phyloP scores from a whole-genome alignment of 495 filamentous ascomycete species.

The Hypoxylon perforatum region DNA sequence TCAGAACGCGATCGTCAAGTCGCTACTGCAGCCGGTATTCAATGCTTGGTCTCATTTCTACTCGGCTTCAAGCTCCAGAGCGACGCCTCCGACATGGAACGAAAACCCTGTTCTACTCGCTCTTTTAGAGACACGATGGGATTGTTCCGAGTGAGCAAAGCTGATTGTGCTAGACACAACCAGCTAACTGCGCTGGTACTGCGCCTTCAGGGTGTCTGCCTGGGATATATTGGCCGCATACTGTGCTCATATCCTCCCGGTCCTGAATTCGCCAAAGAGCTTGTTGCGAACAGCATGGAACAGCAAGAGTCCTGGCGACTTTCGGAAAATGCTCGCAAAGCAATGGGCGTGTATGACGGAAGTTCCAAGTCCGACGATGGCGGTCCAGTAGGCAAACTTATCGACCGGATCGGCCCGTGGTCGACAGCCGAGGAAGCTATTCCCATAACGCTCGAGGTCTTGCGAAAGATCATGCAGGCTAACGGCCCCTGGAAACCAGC shows the following conservation, averaged over 20 bases:
- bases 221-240: conserved; percentile 36
- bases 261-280: conserved; percentile 23
- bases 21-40: conserved; percentile 41
- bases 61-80: conserved; percentile 43
- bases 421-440: conserved; percentile 43
- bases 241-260: conserved; percentile 39
- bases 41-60: conserved; percentile 43
- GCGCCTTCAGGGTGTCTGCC: conserved; percentile 45
- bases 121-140: conserved; percentile 33
- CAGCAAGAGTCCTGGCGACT: conserved; percentile 40
- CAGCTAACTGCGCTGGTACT: conserved; percentile 38
- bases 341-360: conserved; percentile 38
- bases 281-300: conserved; percentile 32
- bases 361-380: conserved; percentile 38
- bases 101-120: conserved; percentile 25
- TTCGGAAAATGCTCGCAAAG: conserved; percentile 36
- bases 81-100: conserved; percentile 43
- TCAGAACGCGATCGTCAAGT: conserved; percentile 40
- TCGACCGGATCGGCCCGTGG: conserved; percentile 48
- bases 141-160: conserved; percentile 32
- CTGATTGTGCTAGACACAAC: conserved; percentile 36
- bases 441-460: conserved; percentile 40
- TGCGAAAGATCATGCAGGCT: conserved; percentile 36
- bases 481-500: conserved; percentile 41
- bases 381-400: conserved; percentile 42